A percentile compares a stretch with the other conserved stretches of the same genome.
These are phyloP conservation scores for Candida quercuum DNA, from an alignment of 805 yeast species.

Conservation along the genomic window DNA sequence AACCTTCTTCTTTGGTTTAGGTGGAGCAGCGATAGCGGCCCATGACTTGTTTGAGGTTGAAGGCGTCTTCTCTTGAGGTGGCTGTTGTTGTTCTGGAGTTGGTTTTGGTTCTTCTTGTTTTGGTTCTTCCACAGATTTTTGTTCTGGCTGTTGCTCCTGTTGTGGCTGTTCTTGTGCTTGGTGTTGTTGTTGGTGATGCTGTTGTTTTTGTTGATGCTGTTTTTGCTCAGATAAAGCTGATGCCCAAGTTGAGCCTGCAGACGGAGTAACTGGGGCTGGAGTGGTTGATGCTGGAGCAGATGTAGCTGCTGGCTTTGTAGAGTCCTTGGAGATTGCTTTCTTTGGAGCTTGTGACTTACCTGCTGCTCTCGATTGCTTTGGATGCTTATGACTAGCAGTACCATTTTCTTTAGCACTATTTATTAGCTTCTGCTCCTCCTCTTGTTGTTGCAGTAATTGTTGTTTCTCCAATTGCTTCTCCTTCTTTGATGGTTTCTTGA, in stretches of 20 bases:
- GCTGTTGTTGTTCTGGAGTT: no score
- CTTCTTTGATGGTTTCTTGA: constrained; percentile 60
- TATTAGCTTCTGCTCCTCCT: constrained; percentile 17
- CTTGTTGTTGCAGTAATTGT: constrained; percentile 10
- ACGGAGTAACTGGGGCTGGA: no score
- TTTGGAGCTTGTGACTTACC: constrained; percentile 16
- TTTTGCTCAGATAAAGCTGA: constrained; percentile 20
- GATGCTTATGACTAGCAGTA: constrained; percentile 6
- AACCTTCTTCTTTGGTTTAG: constrained; percentile 21
- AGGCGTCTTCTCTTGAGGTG: no score
- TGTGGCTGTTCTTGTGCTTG: constrained; percentile 10
- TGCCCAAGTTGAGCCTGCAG: constrained; percentile 23
- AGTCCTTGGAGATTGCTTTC: constrained; percentile 12
- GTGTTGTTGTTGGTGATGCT: constrained; percentile 6
- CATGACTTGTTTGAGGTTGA: constrained; percentile 41
- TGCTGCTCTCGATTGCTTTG: constrained; percentile 12
- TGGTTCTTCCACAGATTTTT: constrained; percentile 11
- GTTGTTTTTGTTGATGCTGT: constrained; percentile 12
- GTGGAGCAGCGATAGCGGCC: constrained; percentile 67
- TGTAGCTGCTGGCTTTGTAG: constrained; percentile 11
- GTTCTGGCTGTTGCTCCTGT: constrained; percentile 8
- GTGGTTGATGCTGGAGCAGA: constrained; percentile 16
- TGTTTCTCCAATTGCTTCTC: constrained; percentile 34
- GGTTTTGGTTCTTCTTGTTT: constrained; percentile 14
- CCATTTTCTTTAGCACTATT: constrained; percentile 16